These are phyloP conservation scores for Lentinula sp. DNA, from an alignment of 768 basidiomycete genomes.

Conservation along the genomic window DNA sequence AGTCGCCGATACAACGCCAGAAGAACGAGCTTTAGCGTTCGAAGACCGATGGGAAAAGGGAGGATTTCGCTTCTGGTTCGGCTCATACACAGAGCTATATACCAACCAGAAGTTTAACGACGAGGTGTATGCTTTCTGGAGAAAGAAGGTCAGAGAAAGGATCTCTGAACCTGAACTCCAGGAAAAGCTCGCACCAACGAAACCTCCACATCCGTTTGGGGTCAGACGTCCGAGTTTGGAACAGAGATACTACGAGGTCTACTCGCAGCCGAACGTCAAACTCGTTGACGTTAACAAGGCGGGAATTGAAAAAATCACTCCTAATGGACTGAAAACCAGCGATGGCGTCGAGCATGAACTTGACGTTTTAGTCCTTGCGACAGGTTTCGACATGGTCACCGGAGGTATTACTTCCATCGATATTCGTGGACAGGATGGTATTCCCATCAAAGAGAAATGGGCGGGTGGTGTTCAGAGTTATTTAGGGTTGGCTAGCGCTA, in stretches of 20 bases:
- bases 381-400: conserved; percentile 6
- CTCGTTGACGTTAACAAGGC: conserved; percentile 2
- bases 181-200: conserved; percentile 5
- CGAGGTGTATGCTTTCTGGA: conserved; percentile 5
- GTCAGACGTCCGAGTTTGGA: conserved; percentile 2
- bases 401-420: conserved; percentile 6
- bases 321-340: not conserved
- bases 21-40: conserved; percentile 7
- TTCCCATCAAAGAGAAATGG: conserved; percentile 5
- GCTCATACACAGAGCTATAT: conserved; percentile 2
- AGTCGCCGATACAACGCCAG: conserved; percentile 1
- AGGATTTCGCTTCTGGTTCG: conserved; percentile 6
- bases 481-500: conserved; percentile 9
- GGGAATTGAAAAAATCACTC: not conserved
- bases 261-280: not conserved
- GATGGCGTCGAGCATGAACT: conserved; percentile 6
- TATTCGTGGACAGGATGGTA: conserved; percentile 2
- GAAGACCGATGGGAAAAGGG: conserved; percentile 11
- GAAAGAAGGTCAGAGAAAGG: not conserved
- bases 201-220: conserved; percentile 5
- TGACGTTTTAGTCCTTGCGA: conserved; percentile 4
- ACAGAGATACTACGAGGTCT: conserved; percentile 6
- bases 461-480: conserved; percentile 7
- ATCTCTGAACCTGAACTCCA: not conserved
- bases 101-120: conserved; percentile 1